These are phyloP conservation scores for Pelagomonas calceolata DNA, from an alignment of 108 stramenopile species.

Conservation along the genomic window DNA sequence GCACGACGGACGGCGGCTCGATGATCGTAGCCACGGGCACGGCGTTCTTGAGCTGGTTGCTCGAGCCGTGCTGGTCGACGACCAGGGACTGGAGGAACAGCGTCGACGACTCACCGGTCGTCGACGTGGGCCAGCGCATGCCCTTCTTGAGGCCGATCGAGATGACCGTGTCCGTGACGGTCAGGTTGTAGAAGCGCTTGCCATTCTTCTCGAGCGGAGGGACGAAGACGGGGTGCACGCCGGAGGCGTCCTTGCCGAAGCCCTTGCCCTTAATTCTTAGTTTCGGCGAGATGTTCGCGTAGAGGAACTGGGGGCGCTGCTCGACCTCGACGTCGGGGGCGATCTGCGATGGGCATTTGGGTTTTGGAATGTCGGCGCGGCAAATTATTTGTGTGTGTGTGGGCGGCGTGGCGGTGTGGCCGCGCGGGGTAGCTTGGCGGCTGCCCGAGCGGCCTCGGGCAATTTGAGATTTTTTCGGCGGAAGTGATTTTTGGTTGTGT, in stretches of 20 bases:
- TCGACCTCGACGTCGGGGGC: no score
- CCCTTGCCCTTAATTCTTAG: constrained; percentile 17
- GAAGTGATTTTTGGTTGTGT: no score
- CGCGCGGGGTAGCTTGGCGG: no score
- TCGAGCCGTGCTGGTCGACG: not conserved
- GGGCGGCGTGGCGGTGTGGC: no score
- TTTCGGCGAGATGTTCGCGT: constrained; percentile 7
- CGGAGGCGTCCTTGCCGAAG: constrained; percentile 3
- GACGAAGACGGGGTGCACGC: not conserved
- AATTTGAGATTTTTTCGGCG: no score
- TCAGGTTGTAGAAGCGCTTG: not conserved
- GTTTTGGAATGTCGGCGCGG: no score
- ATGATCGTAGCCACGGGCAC: not conserved
- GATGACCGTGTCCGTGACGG: not conserved
- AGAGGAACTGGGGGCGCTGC: not conserved
- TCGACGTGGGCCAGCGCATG: not conserved
- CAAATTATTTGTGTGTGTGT: no score
- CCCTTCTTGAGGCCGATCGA: constrained; percentile 2
- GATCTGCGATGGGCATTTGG: no score
- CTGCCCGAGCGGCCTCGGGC: no score
- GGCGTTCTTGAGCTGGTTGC: not conserved
- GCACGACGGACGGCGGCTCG: not conserved
- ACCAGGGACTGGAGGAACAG: not conserved
- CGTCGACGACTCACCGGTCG: not conserved
- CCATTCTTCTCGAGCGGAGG: not conserved